These are phyloP conservation scores for Pecoramyces ruminantium DNA, from an alignment of 192 early-diverging fungal species.

Conservation along the genomic window DNA sequence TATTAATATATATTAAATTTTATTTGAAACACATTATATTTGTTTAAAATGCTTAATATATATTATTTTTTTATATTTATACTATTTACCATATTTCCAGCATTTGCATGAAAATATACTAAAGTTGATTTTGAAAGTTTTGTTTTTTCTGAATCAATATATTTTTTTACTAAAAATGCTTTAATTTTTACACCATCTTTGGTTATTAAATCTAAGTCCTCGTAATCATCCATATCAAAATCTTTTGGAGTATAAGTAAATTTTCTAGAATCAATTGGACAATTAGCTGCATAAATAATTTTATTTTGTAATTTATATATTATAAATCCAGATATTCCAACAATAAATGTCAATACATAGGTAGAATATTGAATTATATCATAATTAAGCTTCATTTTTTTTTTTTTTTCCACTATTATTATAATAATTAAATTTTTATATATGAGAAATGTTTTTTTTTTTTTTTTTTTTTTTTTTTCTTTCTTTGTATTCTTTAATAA, in stretches of 20 bases:
- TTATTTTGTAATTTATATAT: background rate
- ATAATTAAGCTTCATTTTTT: background rate
- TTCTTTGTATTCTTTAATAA: too few species aligned
- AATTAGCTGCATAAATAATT: background rate
- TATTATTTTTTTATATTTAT: too few species aligned
- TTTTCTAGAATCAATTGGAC: background rate
- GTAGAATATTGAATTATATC: background rate
- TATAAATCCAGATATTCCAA: background rate
- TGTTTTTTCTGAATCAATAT: background rate
- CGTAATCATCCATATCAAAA: background rate
- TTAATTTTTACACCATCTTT: background rate
- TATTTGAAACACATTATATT: too few species aligned
- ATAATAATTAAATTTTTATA: too few species aligned
- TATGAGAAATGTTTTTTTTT: too few species aligned
- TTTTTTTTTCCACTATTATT: too few species aligned
- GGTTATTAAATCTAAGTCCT: background rate
- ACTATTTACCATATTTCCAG: constrained; percentile 72
- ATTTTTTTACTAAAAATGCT: background rate
- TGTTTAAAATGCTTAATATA: too few species aligned
- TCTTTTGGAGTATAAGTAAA: background rate
- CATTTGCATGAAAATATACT: constrained; percentile 87
- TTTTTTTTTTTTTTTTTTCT: too few species aligned
- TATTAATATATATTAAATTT: too few species aligned
- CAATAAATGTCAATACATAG: background rate
- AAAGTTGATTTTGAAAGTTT: constrained; percentile 34